Evolutionary conservation across 2,329 filamentous ascomycete species (phyloP).

Genomic region (Scopulariopsis brevicaulis): DNA sequence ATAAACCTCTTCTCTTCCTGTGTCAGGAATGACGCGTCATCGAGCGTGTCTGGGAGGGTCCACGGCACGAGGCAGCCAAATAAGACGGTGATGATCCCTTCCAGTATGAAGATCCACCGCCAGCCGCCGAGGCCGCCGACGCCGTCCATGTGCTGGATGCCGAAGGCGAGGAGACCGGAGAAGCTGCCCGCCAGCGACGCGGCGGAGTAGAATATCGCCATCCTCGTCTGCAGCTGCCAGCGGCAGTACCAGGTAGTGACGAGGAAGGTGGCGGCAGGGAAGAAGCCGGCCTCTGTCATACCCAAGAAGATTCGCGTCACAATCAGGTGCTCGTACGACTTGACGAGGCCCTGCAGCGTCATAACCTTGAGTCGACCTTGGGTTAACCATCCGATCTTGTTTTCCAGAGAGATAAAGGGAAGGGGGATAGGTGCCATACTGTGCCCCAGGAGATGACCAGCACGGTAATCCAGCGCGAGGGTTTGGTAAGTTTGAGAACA

Average conservation of each 20-base stretch:
- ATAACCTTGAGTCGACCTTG: not conserved
- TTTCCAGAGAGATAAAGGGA: conserved; percentile 34
- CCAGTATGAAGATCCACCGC: conserved; percentile 59
- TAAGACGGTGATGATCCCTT: conserved; percentile 58
- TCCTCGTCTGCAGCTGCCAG: conserved; percentile 41
- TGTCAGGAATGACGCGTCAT: conserved; percentile 38
- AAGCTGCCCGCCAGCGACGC: conserved; percentile 72
- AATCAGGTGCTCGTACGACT: not conserved
- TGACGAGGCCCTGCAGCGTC: not conserved
- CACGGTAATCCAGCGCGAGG: conserved; percentile 6
- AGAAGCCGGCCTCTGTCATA: conserved; percentile 8
- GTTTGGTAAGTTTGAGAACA: not conserved
- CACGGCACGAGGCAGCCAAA: conserved; percentile 58
- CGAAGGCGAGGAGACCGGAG: conserved; percentile 60
- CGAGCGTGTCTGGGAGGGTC: conserved; percentile 70
- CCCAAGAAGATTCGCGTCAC: conserved; percentile 4
- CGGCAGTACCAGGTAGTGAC: conserved; percentile 48
- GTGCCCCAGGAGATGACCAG: conserved; percentile 18
- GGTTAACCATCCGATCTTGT: conserved; percentile 28
- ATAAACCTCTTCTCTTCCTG: not conserved
- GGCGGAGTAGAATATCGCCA: conserved; percentile 72
- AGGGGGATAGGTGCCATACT: conserved; percentile 52
- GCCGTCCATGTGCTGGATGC: conserved; percentile 58
- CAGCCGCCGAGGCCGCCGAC: conserved; percentile 46
- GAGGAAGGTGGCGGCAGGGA: conserved; percentile 24